Evolutionary conservation across 2,329 filamentous ascomycete species (phyloP).

Genomic region (Massarina eburnea): DNA sequence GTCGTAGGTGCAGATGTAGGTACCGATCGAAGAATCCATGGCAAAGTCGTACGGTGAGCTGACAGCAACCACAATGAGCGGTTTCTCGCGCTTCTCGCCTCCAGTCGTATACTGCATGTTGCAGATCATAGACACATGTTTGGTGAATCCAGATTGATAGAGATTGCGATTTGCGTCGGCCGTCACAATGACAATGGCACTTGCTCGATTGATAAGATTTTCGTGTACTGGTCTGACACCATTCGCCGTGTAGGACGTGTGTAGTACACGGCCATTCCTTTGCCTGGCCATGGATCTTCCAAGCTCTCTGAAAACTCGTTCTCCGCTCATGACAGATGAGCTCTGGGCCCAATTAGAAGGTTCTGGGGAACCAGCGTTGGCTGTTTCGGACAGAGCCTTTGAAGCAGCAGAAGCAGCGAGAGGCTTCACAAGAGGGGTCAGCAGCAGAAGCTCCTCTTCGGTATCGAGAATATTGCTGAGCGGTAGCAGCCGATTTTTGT

Average conservation of each 20-base stretch:
- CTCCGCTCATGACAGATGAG: slow-evolving; percentile 79
- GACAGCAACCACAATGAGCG: slow-evolving; percentile 85
- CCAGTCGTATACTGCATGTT: slow-evolving; percentile 72
- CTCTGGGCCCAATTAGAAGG: slow-evolving; percentile 59
- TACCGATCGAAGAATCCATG: slow-evolving; percentile 85
- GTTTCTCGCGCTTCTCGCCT: slow-evolving; percentile 75
- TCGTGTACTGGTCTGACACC: slow-evolving; percentile 91
- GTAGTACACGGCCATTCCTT: slow-evolving; percentile 80
- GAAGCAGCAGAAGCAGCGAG: slow-evolving; percentile 86
- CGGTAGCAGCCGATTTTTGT: slow-evolving; percentile 82
- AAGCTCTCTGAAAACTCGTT: slow-evolving; percentile 87
- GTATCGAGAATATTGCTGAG: slow-evolving; percentile 78
- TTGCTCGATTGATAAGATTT: slow-evolving; percentile 84
- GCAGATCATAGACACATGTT: slow-evolving; percentile 95
- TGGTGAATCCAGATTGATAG: slow-evolving; percentile 93
- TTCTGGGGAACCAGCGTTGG: slow-evolving; percentile 56
- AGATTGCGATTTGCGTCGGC: slow-evolving; percentile 92
- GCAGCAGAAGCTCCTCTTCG: slow-evolving; percentile 83
- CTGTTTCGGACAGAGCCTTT: slow-evolving; percentile 65
- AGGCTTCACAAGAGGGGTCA: slow-evolving; percentile 89
- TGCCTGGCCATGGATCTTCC: slow-evolving; percentile 85
- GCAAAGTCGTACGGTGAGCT: slow-evolving; percentile 97
- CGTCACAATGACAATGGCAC: slow-evolving; percentile 85
- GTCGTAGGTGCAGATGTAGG: slow-evolving; percentile 94
- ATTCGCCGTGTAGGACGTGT: slow-evolving; percentile 94